Evolutionary conservation across 192 early-diverging fungal species (phyloP), one percentile per base, ranked within the genome.

Genomic region (Coemansia sp.): DNA sequence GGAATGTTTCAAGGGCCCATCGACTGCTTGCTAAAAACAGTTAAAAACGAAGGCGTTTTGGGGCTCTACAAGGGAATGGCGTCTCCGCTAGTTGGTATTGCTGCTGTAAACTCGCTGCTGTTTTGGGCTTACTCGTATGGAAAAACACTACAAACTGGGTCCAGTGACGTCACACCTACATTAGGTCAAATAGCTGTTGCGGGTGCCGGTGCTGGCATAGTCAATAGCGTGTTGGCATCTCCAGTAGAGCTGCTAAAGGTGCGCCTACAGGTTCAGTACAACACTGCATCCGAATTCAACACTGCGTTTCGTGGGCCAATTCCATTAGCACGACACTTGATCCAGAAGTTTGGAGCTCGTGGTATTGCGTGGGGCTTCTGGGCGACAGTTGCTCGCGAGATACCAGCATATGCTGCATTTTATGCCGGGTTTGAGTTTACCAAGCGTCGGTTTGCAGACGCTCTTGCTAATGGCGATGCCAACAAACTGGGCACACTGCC

Each of bases 241-340:
- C 94, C 96, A 1, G 91, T 98, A 3, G 96, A 98, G 61, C 69
- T 98, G n/a, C 67, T 96, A 38, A 98, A 98, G 63, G 88, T 91
- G 51, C 84, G 88, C 30, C 82, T 96, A 70, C 96, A 98, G 67
- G 89, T 90, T 7, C 94, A 94, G 62, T 94, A 89, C 78, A 59
- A 40, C 7, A 45, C 47, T 9, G 40, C 68, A 11, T 39, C 51
- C 6, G 64, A 47, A 7, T 37, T 50, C 12, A 21, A 37, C 6
- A 52, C 66, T 16, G 44, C 50, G 36, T 61, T 57, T 37, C 56
- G 69, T n/a, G 88, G 87, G 1, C 91, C 92, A 0, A 54, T 88
- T 6, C 80, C 90, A 19, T 69, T 90, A 54, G 89, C 84, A 0
- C 64, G 70, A 19, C 75, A 88, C 37, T 78, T 94, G 53, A 77